A percentile compares a stretch with the other conserved stretches of the same genome.
Evolutionary conservation across 2,329 filamentous ascomycete genomes (phyloP).

Genomic region (Rutstroemia sp.): DNA sequence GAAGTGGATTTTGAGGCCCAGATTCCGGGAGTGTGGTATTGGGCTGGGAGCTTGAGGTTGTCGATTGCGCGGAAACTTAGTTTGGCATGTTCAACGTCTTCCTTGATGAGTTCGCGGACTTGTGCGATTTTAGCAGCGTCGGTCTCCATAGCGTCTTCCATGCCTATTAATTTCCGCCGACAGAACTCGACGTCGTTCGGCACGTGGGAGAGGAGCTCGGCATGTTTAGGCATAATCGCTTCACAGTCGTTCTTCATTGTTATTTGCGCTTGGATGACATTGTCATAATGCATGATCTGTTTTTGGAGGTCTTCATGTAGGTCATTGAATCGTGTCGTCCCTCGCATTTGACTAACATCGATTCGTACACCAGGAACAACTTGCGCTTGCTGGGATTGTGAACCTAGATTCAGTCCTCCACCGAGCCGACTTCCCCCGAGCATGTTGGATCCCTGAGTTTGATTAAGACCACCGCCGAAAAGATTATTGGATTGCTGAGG

Average conservation of each 20-base stretch:
- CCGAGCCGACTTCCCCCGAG: conserved; percentile 3
- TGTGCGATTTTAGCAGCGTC: conserved; percentile 54
- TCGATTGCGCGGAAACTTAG: conserved; percentile 67
- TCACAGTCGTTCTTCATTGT: conserved; percentile 70
- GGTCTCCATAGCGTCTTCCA: conserved; percentile 54
- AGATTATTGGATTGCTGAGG: conserved; percentile 16
- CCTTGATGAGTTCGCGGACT: conserved; percentile 49
- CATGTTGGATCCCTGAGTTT: conserved; percentile 14
- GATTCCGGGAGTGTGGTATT: conserved; percentile 37
- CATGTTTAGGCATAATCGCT: conserved; percentile 56
- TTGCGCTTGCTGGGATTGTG: conserved; percentile 41
- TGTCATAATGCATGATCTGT: conserved; percentile 70
- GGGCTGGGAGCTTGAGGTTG: conserved; percentile 61
- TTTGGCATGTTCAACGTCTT: conserved; percentile 62
- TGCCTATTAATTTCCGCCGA: conserved; percentile 51
- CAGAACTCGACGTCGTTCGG: conserved; percentile 59
- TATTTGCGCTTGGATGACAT: conserved; percentile 73
- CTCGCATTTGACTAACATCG: conserved; percentile 69
- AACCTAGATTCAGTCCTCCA: conserved; percentile 34
- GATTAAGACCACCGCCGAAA: conserved; percentile 13
- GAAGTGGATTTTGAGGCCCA: conserved; percentile 38
- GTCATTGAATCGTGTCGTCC: conserved; percentile 88
- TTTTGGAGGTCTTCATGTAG: conserved; percentile 75
- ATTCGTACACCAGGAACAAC: conserved; percentile 67
- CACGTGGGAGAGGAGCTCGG: conserved; percentile 56